Evolutionary conservation across 2,329 filamentous ascomycete species (phyloP), one percentile per base, ranked within the genome.

Genomic region (Fusarium sp.): DNA sequence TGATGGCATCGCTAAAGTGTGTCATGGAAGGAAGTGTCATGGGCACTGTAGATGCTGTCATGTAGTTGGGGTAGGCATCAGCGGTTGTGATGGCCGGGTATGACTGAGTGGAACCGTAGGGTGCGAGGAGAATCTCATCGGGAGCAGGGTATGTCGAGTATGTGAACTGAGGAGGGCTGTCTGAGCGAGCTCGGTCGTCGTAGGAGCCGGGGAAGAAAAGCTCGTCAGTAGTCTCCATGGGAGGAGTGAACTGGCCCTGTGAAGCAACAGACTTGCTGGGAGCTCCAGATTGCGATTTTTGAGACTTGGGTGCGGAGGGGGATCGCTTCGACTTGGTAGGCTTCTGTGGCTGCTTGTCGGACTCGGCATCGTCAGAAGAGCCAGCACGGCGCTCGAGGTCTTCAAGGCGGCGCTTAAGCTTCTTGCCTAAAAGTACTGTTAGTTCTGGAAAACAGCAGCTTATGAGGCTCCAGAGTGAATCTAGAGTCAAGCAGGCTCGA

Each of bases 341-440:
- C 62, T 77, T 76, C 71, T 64, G 71, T 63, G 75, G 76, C 74
- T 78, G 76, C 71, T 77, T 78, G 56, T 78, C 76, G 51, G 71
- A 76, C 39, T 83, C 82, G 57, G 81, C 90, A 85, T 85, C 84
- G 53, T 86, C 84, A 67, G 80, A 81, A 58, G 82, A 83, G 50
- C 91, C 92, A 65, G 93, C 93, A 74, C 93, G 89, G 79, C 92
- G 90, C 87, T 95, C 93, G 77, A 95, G 89, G 80, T 95, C 93
- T 86, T 95, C 93, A 80, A 96, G 87, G 79, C 93, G 91, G 86
- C 92, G 92, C 92, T 96, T 95, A 78, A 95, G 91, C 90, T 95
- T 95, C 90, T 95, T 95, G 88, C 93, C 92, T 95, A 65, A 68
- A 68, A 38, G 26, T 3, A 18, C 53, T 68, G 67, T 76, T 45